These are phyloP conservation scores for Hemerocallis citrina DNA, from an alignment of 106 monocot species.

Conservation along the genomic window DNA sequence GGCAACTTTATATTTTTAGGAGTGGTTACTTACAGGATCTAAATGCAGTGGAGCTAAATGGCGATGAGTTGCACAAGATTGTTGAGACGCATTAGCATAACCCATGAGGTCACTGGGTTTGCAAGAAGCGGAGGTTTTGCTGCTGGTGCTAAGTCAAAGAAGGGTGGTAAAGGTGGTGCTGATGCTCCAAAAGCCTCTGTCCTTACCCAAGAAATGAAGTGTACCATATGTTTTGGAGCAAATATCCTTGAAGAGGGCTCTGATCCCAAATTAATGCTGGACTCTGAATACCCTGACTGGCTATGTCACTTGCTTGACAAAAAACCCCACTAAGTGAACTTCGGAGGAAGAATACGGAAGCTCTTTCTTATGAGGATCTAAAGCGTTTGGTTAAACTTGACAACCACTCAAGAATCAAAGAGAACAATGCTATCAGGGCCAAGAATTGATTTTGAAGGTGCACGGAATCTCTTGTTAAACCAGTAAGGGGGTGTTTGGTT, in stretches of 20 bases:
- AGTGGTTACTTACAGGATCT: not conserved
- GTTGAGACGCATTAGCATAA: not conserved
- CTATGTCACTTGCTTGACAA: conserved; percentile 82
- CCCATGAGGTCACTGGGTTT: not conserved
- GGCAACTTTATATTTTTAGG: too few species aligned
- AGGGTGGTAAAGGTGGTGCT: conserved; percentile 47
- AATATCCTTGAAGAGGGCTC: conserved; percentile 85
- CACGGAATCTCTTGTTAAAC: not conserved
- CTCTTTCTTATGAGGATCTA: conserved; percentile 68
- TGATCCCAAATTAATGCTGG: conserved; percentile 70
- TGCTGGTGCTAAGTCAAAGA: conserved; percentile 59
- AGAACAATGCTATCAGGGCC: conserved; percentile 52
- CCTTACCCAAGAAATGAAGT: conserved; percentile 65
- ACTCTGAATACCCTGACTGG: conserved; percentile 95
- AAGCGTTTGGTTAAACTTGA: conserved; percentile 71
- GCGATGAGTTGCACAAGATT: not conserved
- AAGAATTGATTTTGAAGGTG: conserved; percentile 40
- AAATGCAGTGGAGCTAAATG: conserved; percentile 2
- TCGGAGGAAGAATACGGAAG: conserved; percentile 49
- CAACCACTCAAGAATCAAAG: conserved; percentile 60
- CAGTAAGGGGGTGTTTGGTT: too few species aligned
- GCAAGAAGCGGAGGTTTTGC: conserved; percentile 36
- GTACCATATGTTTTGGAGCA: conserved; percentile 66
- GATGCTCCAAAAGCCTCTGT: conserved; percentile 55
- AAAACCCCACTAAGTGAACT: conserved; percentile 75